Evolutionary conservation across 768 basidiomycete species (phyloP).

Genomic region (Lactarius psammicola): DNA sequence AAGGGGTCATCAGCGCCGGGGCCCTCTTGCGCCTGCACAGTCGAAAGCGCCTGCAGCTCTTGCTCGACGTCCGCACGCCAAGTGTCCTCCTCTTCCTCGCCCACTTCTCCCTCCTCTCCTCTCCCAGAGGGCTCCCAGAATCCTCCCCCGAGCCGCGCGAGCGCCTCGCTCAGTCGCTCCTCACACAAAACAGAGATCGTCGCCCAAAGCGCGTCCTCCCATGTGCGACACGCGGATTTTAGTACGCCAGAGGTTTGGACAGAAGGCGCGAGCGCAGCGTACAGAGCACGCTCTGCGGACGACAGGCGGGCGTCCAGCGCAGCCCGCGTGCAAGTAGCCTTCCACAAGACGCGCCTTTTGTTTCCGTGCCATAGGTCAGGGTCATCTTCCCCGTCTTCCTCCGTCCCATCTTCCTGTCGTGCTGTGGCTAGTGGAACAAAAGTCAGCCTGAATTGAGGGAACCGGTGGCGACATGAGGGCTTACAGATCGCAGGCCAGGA

Average conservation of each 20-base stretch:
- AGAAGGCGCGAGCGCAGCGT: constrained; percentile 79
- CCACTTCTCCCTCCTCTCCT: constrained; percentile 34
- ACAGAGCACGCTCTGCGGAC: constrained; percentile 76
- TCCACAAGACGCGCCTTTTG: constrained; percentile 78
- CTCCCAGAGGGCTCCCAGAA: constrained; percentile 76
- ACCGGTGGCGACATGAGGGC: constrained; percentile 30
- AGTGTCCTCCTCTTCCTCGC: constrained; percentile 46
- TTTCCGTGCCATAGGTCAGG: constrained; percentile 70
- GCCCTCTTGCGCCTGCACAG: constrained; percentile 61
- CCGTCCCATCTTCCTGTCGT: constrained; percentile 47
- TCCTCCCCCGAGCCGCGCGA: constrained; percentile 60
- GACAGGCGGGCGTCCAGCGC: constrained; percentile 65
- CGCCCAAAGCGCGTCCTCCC: constrained; percentile 97
- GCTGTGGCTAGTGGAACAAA: constrained; percentile 45
- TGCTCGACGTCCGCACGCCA: constrained; percentile 66
- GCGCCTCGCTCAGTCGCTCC: constrained; percentile 69
- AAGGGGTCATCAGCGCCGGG: constrained; percentile 71
- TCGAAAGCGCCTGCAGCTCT: constrained; percentile 56
- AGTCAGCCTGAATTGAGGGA: background rate
- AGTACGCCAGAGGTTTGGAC: constrained; percentile 63
- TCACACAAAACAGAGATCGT: constrained; percentile 79
- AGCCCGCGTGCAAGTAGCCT: constrained; percentile 74
- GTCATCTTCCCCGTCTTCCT: constrained; percentile 44
- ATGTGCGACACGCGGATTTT: constrained; percentile 75
- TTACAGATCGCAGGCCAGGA: constrained; percentile 70